These are phyloP conservation scores for Agrocybe pediades DNA, from an alignment of 768 basidiomycete genomes.

Conservation along the genomic window DNA sequence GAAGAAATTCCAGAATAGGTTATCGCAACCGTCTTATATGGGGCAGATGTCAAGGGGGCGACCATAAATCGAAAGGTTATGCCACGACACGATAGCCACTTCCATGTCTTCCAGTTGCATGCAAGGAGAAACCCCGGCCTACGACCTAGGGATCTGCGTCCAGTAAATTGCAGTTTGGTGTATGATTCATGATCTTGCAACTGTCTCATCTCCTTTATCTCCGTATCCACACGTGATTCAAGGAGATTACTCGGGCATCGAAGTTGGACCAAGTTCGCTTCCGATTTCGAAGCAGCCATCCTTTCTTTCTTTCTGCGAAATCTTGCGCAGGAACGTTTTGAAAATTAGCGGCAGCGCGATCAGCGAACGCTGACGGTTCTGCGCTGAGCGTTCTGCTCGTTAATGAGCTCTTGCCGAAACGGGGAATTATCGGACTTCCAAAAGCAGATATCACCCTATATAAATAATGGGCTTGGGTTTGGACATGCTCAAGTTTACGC, in stretches of 20 bases:
- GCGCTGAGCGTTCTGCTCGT: neutral
- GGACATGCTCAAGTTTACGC: neutral
- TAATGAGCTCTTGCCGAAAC: slow-evolving; percentile 13
- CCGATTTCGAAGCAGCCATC: slow-evolving; percentile 5
- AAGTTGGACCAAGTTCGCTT: neutral
- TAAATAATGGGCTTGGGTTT: slow-evolving; percentile 11
- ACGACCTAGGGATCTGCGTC: slow-evolving; percentile 2
- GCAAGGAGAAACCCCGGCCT: slow-evolving; percentile 14
- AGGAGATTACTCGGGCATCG: slow-evolving; percentile 18
- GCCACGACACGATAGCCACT: neutral
- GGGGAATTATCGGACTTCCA: slow-evolving; percentile 23
- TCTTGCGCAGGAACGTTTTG: neutral
- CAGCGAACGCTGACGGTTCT: neutral
- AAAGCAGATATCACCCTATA: slow-evolving; percentile 10
- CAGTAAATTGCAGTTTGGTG: neutral
- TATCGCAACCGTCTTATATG: neutral
- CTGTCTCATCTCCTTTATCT: slow-evolving; percentile 19
- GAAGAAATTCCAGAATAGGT: neutral
- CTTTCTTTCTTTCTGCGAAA: slow-evolving; percentile 1
- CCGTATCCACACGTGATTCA: slow-evolving; percentile 18
- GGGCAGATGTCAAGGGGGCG: neutral
- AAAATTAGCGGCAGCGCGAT: neutral
- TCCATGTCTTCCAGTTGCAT: neutral
- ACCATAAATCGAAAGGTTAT: neutral
- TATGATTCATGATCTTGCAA: slow-evolving; percentile 1